Conservation (phyloP, 2,329 filamentous ascomycete species). For the Colletotrichum paranaense region DNA sequence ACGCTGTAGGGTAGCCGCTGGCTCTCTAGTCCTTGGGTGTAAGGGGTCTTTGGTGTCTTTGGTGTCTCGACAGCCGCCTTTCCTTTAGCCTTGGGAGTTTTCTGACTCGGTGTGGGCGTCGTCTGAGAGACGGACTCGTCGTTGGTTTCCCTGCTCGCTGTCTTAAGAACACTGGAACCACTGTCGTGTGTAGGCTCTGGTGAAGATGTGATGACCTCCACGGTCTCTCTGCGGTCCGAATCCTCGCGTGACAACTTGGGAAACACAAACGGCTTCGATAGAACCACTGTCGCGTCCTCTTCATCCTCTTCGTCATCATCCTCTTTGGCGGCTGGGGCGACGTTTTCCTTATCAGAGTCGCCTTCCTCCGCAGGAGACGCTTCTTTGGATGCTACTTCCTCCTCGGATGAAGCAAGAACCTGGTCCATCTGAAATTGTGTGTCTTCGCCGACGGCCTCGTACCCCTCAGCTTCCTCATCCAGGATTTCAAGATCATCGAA, state of each 20-base stretch:
- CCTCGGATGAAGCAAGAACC: conserved; percentile 32
- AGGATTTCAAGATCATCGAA: conserved; percentile 32
- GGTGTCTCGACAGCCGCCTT: conserved; percentile 32
- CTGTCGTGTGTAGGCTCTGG: conserved; percentile 20
- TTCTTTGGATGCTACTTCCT: conserved; percentile 13
- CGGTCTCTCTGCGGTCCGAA: conserved; percentile 24
- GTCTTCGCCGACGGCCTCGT: conserved; percentile 35
- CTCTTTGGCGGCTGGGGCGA: conserved; percentile 18
- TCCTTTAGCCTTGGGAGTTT: not conserved
- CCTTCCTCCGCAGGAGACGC: conserved; percentile 18
- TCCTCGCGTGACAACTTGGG: not conserved
- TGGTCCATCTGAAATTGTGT: conserved; percentile 34
- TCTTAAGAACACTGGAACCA: not conserved
- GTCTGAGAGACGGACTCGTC: conserved; percentile 26
- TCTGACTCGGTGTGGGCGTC: conserved; percentile 23
- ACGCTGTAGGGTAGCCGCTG: conserved; percentile 64
- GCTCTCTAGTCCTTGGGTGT: conserved; percentile 53
- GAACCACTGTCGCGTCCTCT: conserved; percentile 22
- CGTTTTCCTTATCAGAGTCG: conserved; percentile 35
- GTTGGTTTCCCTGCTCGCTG: not conserved
- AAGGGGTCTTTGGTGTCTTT: conserved; percentile 41
- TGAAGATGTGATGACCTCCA: conserved; percentile 31
- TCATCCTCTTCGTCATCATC: conserved; percentile 21
- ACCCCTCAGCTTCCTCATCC: conserved; percentile 35
- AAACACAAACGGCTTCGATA: conserved; percentile 22